A percentile compares a stretch with the other conserved stretches of the same genome.
phyloP scores from a whole-genome alignment of 371 early-diverging fungal genomes.

The Mortierella sp. region DNA sequence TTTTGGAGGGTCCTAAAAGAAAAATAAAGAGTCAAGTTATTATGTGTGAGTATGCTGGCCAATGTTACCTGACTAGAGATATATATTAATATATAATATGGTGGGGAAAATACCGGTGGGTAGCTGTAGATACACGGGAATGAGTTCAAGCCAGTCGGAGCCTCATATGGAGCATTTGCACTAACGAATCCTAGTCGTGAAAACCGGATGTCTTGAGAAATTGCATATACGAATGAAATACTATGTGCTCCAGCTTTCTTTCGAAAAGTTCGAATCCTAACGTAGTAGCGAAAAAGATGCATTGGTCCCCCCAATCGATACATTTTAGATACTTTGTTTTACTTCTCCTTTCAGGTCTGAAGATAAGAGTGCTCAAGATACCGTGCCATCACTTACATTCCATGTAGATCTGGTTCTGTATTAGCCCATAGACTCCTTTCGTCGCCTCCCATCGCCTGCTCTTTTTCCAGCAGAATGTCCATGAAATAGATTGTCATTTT shows the following conservation, averaged over 20 bases:
- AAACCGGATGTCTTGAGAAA: constrained; percentile 63
- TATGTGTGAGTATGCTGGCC: neutral
- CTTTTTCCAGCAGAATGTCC: constrained; percentile 66
- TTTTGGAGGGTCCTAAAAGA: constrained; percentile 63
- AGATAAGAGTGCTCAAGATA: constrained; percentile 8
- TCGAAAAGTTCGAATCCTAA: constrained; percentile 65
- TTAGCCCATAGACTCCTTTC: constrained; percentile 71
- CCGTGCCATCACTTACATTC: constrained; percentile 58
- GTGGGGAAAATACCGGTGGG: constrained; percentile 64
- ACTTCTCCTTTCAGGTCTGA: no score
- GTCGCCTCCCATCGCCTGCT: constrained; percentile 64
- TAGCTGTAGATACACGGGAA: constrained; percentile 77
- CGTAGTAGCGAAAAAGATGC: neutral
- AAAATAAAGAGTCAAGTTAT: neutral
- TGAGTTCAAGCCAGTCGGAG: constrained; percentile 74
- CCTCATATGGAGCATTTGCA: constrained; percentile 64
- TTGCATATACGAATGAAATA: constrained; percentile 70
- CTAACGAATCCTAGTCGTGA: constrained; percentile 68
- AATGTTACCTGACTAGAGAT: no score
- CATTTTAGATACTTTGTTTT: no score
- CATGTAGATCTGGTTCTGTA: constrained; percentile 67
- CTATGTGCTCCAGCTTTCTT: constrained; percentile 67
- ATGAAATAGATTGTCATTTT: constrained; percentile 77
- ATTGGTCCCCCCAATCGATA: neutral
- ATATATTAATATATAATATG: no score